Evolutionary conservation across 208 protist genomes (phyloP).

Genomic region (Crithidia fasciculata): DNA sequence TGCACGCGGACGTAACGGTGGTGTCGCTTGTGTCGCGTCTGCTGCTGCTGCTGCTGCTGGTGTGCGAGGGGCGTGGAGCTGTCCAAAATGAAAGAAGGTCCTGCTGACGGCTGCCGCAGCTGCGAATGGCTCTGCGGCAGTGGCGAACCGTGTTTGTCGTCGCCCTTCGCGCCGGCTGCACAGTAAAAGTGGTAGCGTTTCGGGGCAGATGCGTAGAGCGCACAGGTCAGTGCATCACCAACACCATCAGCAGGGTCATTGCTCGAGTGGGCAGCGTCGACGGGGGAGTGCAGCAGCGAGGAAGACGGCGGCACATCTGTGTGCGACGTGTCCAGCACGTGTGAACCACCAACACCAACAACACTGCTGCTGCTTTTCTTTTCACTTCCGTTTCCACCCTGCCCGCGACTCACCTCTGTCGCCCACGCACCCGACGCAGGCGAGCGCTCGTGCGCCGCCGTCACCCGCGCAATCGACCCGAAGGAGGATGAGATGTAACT

Average conservation of each 20-base stretch:
- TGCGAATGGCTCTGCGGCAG: background rate
- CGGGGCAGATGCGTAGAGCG: conserved; percentile 30
- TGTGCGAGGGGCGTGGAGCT: background rate
- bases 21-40: conserved; percentile 23
- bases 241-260: background rate
- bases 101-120: background rate
- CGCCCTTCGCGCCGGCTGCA: background rate
- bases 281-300: background rate
- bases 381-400: background rate
- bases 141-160: background rate
- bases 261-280: background rate
- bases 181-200: conserved; percentile 28
- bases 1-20: conserved; percentile 42
- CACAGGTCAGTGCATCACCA: background rate
- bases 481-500: conserved; percentile 33
- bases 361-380: background rate
- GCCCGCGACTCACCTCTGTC: no score
- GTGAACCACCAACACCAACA: no score
- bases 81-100: background rate
- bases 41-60: background rate
- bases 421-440: background rate
- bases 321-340: background rate
- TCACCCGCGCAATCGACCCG: conserved; percentile 13
- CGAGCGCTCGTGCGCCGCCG: background rate
- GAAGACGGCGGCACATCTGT: conserved; percentile 1